A percentile compares a stretch with the other conserved stretches of the same genome.
phyloP scores from a whole-genome alignment of 2,329 filamentous ascomycete genomes.

The Aspergillus floridensis region DNA sequence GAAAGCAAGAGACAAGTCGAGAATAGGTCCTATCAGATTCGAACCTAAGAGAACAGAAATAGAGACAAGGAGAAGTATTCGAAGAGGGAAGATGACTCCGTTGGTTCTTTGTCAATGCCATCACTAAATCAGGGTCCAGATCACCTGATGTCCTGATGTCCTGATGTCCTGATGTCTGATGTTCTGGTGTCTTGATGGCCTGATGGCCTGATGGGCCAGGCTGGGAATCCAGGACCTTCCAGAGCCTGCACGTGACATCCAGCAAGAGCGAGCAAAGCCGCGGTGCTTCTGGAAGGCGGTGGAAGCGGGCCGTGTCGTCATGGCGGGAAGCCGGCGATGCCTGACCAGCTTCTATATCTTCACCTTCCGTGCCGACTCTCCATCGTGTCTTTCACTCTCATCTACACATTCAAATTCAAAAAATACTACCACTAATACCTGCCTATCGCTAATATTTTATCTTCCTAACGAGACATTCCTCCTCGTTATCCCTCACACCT shows the following conservation, averaged over 20 bases:
- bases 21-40: neutral
- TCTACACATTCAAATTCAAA: neutral
- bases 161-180: neutral
- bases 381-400: neutral
- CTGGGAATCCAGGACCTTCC: neutral
- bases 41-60: neutral
- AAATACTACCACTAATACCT: neutral
- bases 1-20: neutral
- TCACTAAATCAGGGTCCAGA: neutral
- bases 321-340: conserved; percentile 16
- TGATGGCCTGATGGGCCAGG: neutral
- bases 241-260: conserved; percentile 13
- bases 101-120: neutral
- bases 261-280: conserved; percentile 2
- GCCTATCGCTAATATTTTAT: neutral
- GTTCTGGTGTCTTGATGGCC: neutral
- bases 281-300: conserved; percentile 38
- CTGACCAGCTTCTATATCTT: conserved; percentile 12
- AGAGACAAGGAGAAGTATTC: neutral
- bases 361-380: neutral
- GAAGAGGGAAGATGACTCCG: neutral
- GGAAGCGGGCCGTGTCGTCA: conserved; percentile 33
- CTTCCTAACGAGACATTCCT: neutral
- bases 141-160: neutral
- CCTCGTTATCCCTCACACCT: neutral